Conservation (phyloP, 164 flowering plant species). For the Piper longum region DNA sequence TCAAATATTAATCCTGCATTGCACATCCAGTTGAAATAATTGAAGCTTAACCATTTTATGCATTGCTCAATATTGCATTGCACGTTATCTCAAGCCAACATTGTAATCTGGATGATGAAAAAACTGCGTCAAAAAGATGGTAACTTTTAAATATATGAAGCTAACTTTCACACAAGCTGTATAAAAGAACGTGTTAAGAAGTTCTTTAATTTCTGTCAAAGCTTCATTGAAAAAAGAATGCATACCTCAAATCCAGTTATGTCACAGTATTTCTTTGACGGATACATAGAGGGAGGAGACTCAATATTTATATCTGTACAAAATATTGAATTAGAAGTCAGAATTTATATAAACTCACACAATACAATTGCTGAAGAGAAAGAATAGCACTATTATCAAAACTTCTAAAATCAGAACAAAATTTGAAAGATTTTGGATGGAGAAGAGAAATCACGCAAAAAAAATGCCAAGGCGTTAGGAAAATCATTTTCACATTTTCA, state of each 20-base stretch:
- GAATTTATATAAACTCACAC: background rate
- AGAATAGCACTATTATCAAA: background rate
- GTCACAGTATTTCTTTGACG: conserved; percentile 68
- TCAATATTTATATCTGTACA: conserved; percentile 70
- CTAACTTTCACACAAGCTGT: too few species aligned
- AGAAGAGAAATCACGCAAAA: background rate
- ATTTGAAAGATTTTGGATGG: background rate
- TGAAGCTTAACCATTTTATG: too few species aligned
- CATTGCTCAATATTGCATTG: too few species aligned
- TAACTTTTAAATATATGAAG: too few species aligned
- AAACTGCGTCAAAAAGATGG: too few species aligned
- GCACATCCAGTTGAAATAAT: too few species aligned
- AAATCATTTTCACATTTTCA: too few species aligned
- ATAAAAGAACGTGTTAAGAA: background rate
- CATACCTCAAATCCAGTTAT: conserved; percentile 82
- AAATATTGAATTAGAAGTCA: background rate
- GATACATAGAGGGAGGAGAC: conserved; percentile 77
- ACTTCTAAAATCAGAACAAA: too few species aligned
- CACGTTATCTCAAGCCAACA: too few species aligned
- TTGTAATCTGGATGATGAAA: too few species aligned
- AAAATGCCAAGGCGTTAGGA: too few species aligned
- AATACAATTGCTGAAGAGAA: background rate
- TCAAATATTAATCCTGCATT: too few species aligned
- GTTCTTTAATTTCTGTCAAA: background rate
- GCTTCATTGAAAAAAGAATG: background rate